Evolutionary conservation across 306 rosid genomes (phyloP), one percentile per base, ranked within the genome.

Genomic region (Vigna radiata): DNA sequence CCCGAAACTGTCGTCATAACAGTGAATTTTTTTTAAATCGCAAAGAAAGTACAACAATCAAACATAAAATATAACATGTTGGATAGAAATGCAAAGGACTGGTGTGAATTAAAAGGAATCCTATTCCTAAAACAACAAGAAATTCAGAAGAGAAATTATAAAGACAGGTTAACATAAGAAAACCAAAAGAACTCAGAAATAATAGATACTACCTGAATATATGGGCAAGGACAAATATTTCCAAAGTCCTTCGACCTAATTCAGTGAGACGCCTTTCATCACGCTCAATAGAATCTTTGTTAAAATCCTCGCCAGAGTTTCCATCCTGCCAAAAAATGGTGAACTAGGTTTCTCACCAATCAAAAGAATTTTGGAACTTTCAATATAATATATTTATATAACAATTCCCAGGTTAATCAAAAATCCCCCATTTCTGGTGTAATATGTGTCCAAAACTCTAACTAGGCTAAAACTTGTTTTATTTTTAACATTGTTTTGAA

Each of bases 241-340:
- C 99, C 76, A 96, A 91, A 82, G 98, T 92, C 86, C 96, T 92
- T 29, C 97, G 96, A 68, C 99, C 99, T 85, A 96, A 84, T 81
- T 96, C 98, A 4, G 99, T 92, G 55, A 96, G 98, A 73, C 96
- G 97, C 87, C 97, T 87, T 86, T 96, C 99, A 86, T 92, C 99
- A 21, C 97, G 97, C 90, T 92, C 99, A 68, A 88, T 89, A 75
- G 98, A 91, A 86, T 96, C 99, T 84, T 92, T 96, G 81, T 89
- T 92, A 83, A 91, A 91, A 81, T 92, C 99, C 83, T 96, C 99
- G 75, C 98, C 99, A 13, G 98, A 83, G 77, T 85, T 92, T 60
- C 98, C 99, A 88, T 96, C 99, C 99, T 96, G 83, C 62, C 25
- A 70, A 53, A 25, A 60, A 47, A 67, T 36, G 72, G 75, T 31